These are phyloP conservation scores for Ramaria sp. DNA, from an alignment of 768 basidiomycete species.

Conservation along the genomic window DNA sequence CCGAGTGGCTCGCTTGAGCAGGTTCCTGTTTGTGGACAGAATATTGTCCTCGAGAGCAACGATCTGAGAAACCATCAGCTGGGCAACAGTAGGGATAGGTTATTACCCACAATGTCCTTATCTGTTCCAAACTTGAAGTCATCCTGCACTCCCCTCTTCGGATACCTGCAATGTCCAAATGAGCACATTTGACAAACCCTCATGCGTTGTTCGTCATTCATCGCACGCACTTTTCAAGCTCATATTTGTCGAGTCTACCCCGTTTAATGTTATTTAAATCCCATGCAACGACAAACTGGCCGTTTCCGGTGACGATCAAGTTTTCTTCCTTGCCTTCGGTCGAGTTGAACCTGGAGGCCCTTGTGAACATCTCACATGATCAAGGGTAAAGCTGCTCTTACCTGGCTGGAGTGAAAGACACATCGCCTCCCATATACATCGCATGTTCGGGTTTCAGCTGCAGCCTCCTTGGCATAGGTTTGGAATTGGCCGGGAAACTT, in stretches of 20 bases:
- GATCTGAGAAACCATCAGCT: constrained; percentile 39
- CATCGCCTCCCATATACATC: constrained; percentile 82
- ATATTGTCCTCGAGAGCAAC: constrained; percentile 94
- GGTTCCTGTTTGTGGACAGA: constrained; percentile 88
- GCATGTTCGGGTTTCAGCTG: constrained; percentile 87
- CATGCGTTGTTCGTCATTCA: not conserved
- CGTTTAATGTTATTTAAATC: constrained; percentile 95
- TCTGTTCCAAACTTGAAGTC: constrained; percentile 98
- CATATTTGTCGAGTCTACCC: constrained; percentile 83
- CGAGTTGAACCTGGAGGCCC: constrained; percentile 61
- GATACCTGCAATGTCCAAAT: constrained; percentile 40
- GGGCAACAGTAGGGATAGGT: constrained; percentile 2
- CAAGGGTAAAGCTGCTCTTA: constrained; percentile 20
- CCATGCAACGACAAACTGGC: constrained; percentile 90
- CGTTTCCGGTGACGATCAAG: constrained; percentile 91
- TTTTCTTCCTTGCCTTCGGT: constrained; percentile 84
- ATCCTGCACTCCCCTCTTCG: constrained; percentile 91
- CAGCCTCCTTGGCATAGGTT: constrained; percentile 82
- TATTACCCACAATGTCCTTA: constrained; percentile 74
- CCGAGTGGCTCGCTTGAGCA: constrained; percentile 72
- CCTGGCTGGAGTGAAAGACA: constrained; percentile 92
- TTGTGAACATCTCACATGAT: not conserved
- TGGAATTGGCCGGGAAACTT: constrained; percentile 88
- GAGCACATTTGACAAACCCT: not conserved
- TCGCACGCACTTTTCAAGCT: constrained; percentile 82